phyloP scores from a whole-genome alignment of 768 basidiomycete species.

The Termitomyces sp. region DNA sequence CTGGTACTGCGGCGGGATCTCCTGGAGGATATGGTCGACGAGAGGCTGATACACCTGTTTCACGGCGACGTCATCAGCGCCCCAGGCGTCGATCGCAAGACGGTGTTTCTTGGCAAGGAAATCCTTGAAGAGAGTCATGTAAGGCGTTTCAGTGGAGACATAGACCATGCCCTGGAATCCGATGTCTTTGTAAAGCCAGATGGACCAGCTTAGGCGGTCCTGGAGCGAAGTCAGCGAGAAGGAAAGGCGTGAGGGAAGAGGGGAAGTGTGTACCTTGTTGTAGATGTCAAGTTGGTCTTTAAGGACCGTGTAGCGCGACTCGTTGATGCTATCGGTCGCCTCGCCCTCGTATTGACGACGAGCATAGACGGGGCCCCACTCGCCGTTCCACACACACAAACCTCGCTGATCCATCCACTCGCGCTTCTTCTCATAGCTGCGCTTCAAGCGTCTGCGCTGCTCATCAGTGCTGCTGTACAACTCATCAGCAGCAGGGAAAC shows the following conservation, averaged over 20 bases:
- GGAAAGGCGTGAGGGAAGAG: neutral
- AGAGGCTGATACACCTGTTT: conserved; percentile 63
- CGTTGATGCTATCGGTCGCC: conserved; percentile 65
- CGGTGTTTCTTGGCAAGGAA: conserved; percentile 80
- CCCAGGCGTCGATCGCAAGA: conserved; percentile 78
- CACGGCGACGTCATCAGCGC: conserved; percentile 60
- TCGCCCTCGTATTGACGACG: conserved; percentile 57
- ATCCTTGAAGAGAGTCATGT: conserved; percentile 64
- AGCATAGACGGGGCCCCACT: conserved; percentile 84
- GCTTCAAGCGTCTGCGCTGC: conserved; percentile 49
- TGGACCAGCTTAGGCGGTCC: conserved; percentile 75
- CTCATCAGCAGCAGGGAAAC: conserved; percentile 63
- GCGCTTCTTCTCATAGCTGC: conserved; percentile 71
- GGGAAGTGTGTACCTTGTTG: conserved; percentile 40
- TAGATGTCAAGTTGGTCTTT: conserved; percentile 76
- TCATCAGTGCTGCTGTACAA: conserved; percentile 50
- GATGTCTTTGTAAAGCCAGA: conserved; percentile 87
- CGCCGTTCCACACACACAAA: conserved; percentile 76
- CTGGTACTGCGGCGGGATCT: conserved; percentile 51
- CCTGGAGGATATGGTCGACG: conserved; percentile 56
- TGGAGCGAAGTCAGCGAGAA: conserved; percentile 21
- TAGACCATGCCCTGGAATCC: conserved; percentile 88
- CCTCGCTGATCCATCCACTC: conserved; percentile 72
- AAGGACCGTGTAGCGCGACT: conserved; percentile 60
- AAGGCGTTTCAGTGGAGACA: conserved; percentile 64